Evolutionary conservation across 805 yeast genomes (phyloP), one percentile per base, ranked within the genome.

Genomic region (Crinitomyces ghanaensis): DNA sequence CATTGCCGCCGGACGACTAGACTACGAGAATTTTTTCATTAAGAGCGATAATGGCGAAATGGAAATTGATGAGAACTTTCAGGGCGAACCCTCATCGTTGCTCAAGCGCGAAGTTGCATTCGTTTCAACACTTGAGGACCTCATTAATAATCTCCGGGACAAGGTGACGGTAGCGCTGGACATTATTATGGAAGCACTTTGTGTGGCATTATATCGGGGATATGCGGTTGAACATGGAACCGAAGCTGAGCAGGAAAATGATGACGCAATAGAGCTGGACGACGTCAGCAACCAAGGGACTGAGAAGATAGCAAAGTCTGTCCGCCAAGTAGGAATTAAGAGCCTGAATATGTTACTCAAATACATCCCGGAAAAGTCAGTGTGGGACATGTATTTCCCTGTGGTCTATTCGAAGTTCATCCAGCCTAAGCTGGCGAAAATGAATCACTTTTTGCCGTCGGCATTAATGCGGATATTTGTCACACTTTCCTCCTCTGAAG

Each of bases 401-500:
- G 44, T 55, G 2, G 68, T 91, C 8, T 78, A 70, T 47, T 50
- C 55, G 3, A 50, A 60, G 16, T 61, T 84, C 15, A 60, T 88
- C 9, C 61, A 91, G 44, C 61, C 40, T 1, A 60, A 66, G 8
- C 88, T 88, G 54, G 77, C 77, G 3, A 66, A 59, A 26, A 94
- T 80, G 46, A 91, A 88, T 51, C 60, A 78, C 20, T 93, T 84
- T 49, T 84, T 79, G 46, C 77, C 88, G 1, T 84, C 96, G 0
- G 68, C 93, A 0, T 51, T 88, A 28, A 59, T 86, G 70, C 70
- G 64, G 36, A 50, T 84, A 6, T 68, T 88, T 46, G 55, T 72
- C 5, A 58, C 68, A 6, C 70, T 93, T 74, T 60, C 79, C 31
- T 50, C 62, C 4, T 51, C 57, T 20, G 58, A 61, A 4, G 58